Evolutionary conservation across 352 stramenopile genomes (phyloP).

Genomic region (Halophytophthora batemanensis): DNA sequence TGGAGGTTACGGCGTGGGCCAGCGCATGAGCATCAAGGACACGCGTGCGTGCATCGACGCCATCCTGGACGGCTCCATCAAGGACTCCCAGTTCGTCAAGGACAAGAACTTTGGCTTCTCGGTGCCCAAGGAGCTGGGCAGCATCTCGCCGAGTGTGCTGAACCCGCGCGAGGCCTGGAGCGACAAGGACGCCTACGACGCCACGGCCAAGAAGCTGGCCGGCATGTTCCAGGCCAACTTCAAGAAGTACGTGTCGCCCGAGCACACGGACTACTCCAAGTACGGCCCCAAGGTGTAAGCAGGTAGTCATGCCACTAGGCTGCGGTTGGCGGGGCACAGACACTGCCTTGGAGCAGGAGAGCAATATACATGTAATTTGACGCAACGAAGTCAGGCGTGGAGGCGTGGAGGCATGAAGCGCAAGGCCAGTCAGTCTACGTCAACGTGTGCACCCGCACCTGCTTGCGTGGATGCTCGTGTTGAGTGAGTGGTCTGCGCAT

Average conservation of each 20-base stretch:
- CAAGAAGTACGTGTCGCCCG: slow-evolving; percentile 93
- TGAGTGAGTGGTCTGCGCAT: too few species aligned
- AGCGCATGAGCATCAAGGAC: slow-evolving; percentile 97
- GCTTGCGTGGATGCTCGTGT: too few species aligned
- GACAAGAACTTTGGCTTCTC: slow-evolving; percentile 95
- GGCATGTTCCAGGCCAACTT: slow-evolving; percentile 97
- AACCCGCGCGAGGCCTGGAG: slow-evolving; percentile 92
- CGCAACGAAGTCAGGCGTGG: too few species aligned
- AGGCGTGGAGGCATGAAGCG: too few species aligned
- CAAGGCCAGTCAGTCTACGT: too few species aligned
- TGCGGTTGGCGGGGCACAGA: too few species aligned
- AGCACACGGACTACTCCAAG: slow-evolving; percentile 94
- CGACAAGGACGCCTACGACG: slow-evolving; percentile 92
- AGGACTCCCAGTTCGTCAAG: slow-evolving; percentile 78
- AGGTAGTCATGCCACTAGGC: slow-evolving; percentile 1
- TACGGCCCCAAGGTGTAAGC: slow-evolving; percentile 90
- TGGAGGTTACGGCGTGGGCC: slow-evolving; percentile 94
- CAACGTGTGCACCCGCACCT: too few species aligned
- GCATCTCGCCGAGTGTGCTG: slow-evolving; percentile 87
- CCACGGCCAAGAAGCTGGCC: slow-evolving; percentile 90
- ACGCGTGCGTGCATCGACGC: slow-evolving; percentile 95
- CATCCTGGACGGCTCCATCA: slow-evolving; percentile 95
- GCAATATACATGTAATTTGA: too few species aligned
- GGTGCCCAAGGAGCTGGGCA: slow-evolving; percentile 86
- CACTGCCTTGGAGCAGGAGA: too few species aligned